Percentiles rank a stretch among this genome's conserved stretches.
phyloP scores from a whole-genome alignment of 768 basidiomycete genomes.

The Thelephora ganbajun region DNA sequence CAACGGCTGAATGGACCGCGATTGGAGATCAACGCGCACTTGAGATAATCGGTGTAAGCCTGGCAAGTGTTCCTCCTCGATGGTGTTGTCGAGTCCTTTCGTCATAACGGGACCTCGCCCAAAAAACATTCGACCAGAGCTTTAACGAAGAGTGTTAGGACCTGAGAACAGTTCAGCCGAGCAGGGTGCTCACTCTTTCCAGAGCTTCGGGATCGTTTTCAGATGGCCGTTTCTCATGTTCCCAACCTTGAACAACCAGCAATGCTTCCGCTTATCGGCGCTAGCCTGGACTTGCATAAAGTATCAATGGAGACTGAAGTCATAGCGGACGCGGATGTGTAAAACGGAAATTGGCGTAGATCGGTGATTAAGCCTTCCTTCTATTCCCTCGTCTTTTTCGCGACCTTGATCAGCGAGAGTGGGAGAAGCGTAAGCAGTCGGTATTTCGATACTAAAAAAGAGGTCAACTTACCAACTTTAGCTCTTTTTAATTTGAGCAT shows the following conservation, averaged over 20 bases:
- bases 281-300: constrained; percentile 57
- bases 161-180: too few species aligned
- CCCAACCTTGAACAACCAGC: constrained; percentile 92
- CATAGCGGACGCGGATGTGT: too few species aligned
- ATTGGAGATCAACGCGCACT: constrained; percentile 33
- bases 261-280: constrained; percentile 84
- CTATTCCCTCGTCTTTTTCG: constrained; percentile 87
- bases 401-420: constrained; percentile 91
- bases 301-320: too few species aligned
- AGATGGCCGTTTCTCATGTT: constrained; percentile 91
- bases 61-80: constrained; percentile 69
- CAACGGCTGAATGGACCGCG: too few species aligned
- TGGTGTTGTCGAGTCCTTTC: constrained; percentile 81
- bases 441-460: constrained; percentile 3
- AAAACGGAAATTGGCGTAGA: constrained; percentile 26
- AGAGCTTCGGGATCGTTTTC: constrained; percentile 84
- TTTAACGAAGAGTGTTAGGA: constrained; percentile 16
- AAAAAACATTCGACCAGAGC: constrained; percentile 85
- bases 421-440: constrained; percentile 9
- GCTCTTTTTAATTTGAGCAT: constrained; percentile 89
- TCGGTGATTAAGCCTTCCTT: constrained; percentile 75
- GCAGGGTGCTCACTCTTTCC: constrained; percentile 60
- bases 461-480: constrained; percentile 60
- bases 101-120: constrained; percentile 84
- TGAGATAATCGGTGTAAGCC: constrained; percentile 72